A percentile compares a stretch with the other conserved stretches of the same genome.
These are phyloP conservation scores for Pythium rhizo-oryzae DNA, from an alignment of 352 stramenopile genomes.

Conservation along the genomic window DNA sequence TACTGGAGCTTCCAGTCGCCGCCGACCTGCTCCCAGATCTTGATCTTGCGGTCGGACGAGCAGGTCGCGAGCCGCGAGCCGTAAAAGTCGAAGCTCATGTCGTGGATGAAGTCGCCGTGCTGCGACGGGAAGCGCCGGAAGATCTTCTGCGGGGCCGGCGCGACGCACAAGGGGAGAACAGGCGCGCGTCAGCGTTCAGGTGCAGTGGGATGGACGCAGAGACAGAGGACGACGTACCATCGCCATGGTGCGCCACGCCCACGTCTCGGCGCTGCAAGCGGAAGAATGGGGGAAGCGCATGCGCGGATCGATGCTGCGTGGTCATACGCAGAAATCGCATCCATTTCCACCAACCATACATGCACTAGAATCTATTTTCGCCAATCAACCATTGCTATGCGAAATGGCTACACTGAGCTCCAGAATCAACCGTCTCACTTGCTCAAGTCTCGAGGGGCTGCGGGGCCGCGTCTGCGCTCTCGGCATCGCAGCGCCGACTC, in stretches of 20 bases:
- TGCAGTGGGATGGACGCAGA: neutral
- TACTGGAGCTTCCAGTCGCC: constrained; percentile 87
- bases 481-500: constrained; percentile 17
- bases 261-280: neutral
- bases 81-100: constrained; percentile 95
- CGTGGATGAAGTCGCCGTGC: constrained; percentile 91
- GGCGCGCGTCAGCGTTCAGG: neutral
- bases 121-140: constrained; percentile 86
- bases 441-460: neutral
- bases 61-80: constrained; percentile 90
- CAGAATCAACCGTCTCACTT: no score
- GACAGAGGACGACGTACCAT: constrained; percentile 6
- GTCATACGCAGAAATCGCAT: neutral
- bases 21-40: constrained; percentile 87
- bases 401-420: constrained; percentile 7
- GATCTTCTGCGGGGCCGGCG: constrained; percentile 46
- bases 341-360: neutral
- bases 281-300: neutral
- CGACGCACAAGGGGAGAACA: neutral
- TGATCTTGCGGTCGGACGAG: constrained; percentile 93
- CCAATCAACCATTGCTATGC: neutral
- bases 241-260: constrained; percentile 6
- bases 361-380: neutral
- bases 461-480: no score
- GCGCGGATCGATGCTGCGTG: neutral